Evolutionary conservation across 2,329 filamentous ascomycete genomes (phyloP).

Genomic region (Helicocarpus griseus): DNA sequence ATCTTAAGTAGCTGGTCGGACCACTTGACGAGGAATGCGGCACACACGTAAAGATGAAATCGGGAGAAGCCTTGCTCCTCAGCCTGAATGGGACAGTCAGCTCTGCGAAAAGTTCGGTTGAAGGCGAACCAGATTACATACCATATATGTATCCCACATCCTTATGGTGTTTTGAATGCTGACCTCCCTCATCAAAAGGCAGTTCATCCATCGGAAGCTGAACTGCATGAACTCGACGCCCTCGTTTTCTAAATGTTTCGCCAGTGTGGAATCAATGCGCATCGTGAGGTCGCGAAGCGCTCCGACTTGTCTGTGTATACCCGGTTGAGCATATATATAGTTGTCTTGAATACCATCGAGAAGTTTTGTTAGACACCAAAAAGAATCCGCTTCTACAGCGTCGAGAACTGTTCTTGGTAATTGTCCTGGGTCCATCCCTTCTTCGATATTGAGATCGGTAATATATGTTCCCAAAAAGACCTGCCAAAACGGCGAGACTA

Average conservation of each 20-base stretch:
- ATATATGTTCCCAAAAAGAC: constrained; percentile 93
- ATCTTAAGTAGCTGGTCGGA: constrained; percentile 88
- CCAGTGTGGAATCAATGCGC: constrained; percentile 73
- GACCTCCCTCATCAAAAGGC: constrained; percentile 92
- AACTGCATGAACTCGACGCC: constrained; percentile 98
- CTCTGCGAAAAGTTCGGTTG: constrained; percentile 6
- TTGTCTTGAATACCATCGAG: constrained; percentile 99
- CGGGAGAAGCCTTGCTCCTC: constrained; percentile 98
- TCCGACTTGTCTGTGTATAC: constrained; percentile 87
- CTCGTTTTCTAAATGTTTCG: constrained; percentile 81
- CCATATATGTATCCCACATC: constrained; percentile 99
- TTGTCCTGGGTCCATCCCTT: constrained; percentile 93
- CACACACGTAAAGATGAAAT: constrained; percentile 97
- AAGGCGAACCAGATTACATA: constrained; percentile 37
- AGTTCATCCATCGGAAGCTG: constrained; percentile 99
- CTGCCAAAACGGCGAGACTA: constrained; percentile 97
- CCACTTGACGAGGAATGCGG: constrained; percentile 97
- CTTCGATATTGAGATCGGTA: constrained; percentile 83
- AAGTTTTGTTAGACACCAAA: constrained; percentile 96
- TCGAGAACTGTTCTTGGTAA: constrained; percentile 83
- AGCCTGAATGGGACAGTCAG: constrained; percentile 49
- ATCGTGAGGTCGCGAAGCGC: constrained; percentile 83
- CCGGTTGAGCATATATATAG: constrained; percentile 95
- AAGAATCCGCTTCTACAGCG: constrained; percentile 93
- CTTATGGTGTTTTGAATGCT: constrained; percentile 92